Conservation (phyloP, 2,329 filamentous ascomycete genomes). For the Diaporthe humulicola region DNA sequence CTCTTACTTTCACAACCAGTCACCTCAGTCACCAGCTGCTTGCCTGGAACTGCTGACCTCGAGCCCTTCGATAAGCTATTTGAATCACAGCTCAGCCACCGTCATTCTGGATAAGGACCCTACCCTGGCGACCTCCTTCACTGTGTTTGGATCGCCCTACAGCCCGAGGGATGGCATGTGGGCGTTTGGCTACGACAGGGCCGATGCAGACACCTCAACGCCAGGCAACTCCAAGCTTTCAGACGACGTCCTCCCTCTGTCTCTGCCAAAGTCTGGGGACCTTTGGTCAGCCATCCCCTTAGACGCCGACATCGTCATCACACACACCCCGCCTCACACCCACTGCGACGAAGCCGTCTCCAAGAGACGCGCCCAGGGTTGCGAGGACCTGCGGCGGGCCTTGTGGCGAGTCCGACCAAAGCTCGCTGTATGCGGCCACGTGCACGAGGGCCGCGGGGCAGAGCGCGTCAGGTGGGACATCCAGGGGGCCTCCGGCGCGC, state of each 20-base stretch:
- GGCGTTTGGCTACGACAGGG: conserved; percentile 74
- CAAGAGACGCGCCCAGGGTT: conserved; percentile 63
- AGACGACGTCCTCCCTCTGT: background rate
- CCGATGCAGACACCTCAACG: background rate
- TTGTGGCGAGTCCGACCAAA: conserved; percentile 73
- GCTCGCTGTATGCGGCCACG: conserved; percentile 79
- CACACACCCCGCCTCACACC: conserved; percentile 75
- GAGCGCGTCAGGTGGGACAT: conserved; percentile 74
- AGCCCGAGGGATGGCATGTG: conserved; percentile 70
- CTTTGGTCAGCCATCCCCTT: conserved; percentile 74
- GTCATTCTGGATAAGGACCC: conserved; percentile 66
- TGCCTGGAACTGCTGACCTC: conserved; percentile 68
- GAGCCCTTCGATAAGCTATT: conserved; percentile 72
- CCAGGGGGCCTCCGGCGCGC: conserved; percentile 50
- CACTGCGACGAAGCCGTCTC: conserved; percentile 67
- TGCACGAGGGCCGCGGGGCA: conserved; percentile 76
- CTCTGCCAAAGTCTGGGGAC: conserved; percentile 31
- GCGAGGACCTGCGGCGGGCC: conserved; percentile 67
- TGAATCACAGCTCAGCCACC: conserved; percentile 68
- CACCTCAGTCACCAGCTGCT: conserved; percentile 63
- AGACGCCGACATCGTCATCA: conserved; percentile 75
- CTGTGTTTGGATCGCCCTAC: conserved; percentile 79
- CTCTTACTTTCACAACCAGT: conserved; percentile 67
- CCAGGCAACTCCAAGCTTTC: conserved; percentile 22
- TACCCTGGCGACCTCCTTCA: conserved; percentile 73